A percentile compares a stretch with the other conserved stretches of the same genome.
These are phyloP conservation scores for Rhamnella rubrinervis DNA, from an alignment of 331 rosid genomes.

Conservation along the genomic window DNA sequence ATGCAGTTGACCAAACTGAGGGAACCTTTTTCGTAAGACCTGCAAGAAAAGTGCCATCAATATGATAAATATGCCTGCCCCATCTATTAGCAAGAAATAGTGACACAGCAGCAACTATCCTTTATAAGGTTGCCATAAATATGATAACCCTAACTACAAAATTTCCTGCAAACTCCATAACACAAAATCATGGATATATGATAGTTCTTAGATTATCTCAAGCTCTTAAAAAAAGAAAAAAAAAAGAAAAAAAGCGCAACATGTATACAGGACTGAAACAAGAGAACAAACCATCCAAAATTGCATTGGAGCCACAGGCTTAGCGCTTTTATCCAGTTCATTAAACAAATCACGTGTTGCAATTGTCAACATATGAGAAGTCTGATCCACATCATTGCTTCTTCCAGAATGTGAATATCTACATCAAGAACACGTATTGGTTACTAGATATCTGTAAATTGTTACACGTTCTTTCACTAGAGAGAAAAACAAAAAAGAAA, in stretches of 20 bases:
- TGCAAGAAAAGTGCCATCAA: slow-evolving; percentile 39
- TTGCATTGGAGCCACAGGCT: slow-evolving; percentile 98
- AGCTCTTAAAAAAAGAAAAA: slow-evolving; percentile 1
- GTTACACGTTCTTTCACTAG: not conserved
- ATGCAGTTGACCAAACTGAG: slow-evolving; percentile 96
- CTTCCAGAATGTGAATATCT: slow-evolving; percentile 80
- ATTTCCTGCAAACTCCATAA: not conserved
- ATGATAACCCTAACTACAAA: not conserved
- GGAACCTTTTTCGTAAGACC: slow-evolving; percentile 90
- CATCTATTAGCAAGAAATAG: slow-evolving; percentile 9
- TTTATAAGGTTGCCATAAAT: not conserved
- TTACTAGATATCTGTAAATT: slow-evolving; percentile 12
- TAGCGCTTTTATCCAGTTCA: slow-evolving; percentile 87
- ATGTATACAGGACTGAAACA: slow-evolving; percentile 13
- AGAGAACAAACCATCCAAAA: slow-evolving; percentile 89
- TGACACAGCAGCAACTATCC: slow-evolving; percentile 4
- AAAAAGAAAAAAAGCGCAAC: not conserved
- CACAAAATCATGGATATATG: not conserved
- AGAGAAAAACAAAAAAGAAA: not conserved
- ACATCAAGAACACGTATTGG: slow-evolving; percentile 24
- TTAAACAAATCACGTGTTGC: slow-evolving; percentile 86
- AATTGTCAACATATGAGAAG: slow-evolving; percentile 86
- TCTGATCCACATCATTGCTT: slow-evolving; percentile 82
- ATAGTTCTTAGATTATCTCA: not conserved
- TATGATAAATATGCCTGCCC: not conserved